A percentile compares a stretch with the other conserved stretches of the same genome.
Conservation (phyloP, 306 rosid species). For the Calophaca sinica region DNA sequence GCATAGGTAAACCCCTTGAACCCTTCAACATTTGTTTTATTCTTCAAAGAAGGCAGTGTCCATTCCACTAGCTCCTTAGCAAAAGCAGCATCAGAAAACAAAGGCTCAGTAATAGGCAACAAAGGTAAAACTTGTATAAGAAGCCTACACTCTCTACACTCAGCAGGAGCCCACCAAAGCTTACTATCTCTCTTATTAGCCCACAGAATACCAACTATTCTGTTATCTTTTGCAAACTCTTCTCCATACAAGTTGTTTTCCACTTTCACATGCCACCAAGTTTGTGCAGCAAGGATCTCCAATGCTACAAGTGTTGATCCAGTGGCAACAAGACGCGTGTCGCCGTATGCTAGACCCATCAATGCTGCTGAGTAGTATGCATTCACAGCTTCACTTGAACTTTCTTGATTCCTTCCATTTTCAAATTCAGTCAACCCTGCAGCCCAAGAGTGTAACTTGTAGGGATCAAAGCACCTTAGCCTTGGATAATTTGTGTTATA, state of each 20-base stretch:
- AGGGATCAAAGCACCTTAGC: constrained; percentile 78
- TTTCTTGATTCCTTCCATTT: constrained; percentile 90
- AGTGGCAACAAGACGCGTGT: constrained; percentile 58
- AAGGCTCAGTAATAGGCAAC: constrained; percentile 68
- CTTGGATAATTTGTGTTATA: constrained; percentile 60
- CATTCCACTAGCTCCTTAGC: constrained; percentile 76
- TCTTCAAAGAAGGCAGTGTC: constrained; percentile 72
- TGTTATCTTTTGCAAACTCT: constrained; percentile 66
- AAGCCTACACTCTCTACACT: constrained; percentile 81
- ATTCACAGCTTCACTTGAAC: constrained; percentile 87
- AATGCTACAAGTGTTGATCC: constrained; percentile 73
- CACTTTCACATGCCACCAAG: constrained; percentile 82
- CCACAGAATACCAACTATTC: constrained; percentile 80
- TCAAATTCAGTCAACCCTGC: constrained; percentile 80
- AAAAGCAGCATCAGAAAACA: constrained; percentile 70
- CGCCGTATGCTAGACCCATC: constrained; percentile 82
- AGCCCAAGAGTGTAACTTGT: constrained; percentile 89
- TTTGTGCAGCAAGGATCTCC: constrained; percentile 76
- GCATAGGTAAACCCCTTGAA: constrained; percentile 94
- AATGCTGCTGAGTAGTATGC: constrained; percentile 81
- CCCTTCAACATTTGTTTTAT: constrained; percentile 72
- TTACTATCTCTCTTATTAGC: constrained; percentile 80
- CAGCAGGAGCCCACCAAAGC: constrained; percentile 83
- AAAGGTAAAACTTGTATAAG: constrained; percentile 80
- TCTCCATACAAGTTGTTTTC: constrained; percentile 59